Base-by-base conservation (phyloP, 2,329 filamentous ascomycete genomes). In the Epicoccum sorghinum region DNA sequence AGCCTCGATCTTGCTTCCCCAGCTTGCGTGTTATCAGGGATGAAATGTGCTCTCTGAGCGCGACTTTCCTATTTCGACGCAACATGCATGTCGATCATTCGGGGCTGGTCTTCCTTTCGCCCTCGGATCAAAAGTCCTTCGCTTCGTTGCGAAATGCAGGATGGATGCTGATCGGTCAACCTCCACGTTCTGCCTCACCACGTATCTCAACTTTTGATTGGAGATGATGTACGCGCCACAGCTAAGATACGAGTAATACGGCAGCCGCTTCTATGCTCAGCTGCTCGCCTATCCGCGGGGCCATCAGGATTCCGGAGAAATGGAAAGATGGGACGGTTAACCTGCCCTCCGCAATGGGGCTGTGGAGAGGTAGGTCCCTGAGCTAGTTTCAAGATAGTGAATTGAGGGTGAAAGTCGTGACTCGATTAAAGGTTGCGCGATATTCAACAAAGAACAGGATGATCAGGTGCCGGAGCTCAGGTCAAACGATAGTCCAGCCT, bases 321-420 rank as follows among this genome's bases (percentile, higher is more conserved):
- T 37, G 41, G 36, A 50, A 42, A n/a, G 32, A 35, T 42, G 46
- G 36, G 42, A 50, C 46, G 52, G 46, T 50, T 50, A 50, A 55
- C 41, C 37, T 55, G 46, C 52, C 52, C 32, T 55, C 52, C 52
- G 41, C 52, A 50, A 55, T 39, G 52, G 52, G 42, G 30, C 46
- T 55, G 46, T 46, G 52, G 52, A 50, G 52, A 55, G 42, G 24
- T 46, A 55, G 42, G 24, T 46, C 46, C 37, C 46, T 50, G 42
- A 39, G 37, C 52, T 55, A 55, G 52, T 40, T 32, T 32, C 14
- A 41, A 50, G 42, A 22, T 27, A 32, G 42, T 29, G 25, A 36
- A 42, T 38, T 38, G 37, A 55, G 22, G 41, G 3, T 55, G 52
- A 47, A 36, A 27, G 42, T 50, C 24, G 46, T 37, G 46, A 42